phyloP scores from a whole-genome alignment of 768 basidiomycete genomes.

The Psilocybe azurescens region DNA sequence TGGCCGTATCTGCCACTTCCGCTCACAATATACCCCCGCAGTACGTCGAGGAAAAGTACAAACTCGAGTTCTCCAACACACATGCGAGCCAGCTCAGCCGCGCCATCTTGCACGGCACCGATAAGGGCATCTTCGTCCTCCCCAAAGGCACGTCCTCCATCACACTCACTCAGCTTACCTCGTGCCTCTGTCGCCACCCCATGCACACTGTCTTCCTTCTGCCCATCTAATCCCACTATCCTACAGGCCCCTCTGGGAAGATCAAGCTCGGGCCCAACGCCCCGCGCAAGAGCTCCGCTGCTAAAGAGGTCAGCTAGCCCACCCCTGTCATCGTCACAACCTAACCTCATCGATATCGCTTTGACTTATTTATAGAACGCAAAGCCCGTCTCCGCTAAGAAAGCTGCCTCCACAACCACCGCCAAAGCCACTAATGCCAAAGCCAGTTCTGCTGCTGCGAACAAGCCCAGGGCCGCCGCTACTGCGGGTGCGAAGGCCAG shows the following conservation, averaged over 20 bases:
- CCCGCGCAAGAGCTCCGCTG: conserved; percentile 48
- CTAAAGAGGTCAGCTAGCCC: conserved; percentile 48
- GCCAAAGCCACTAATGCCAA: conserved; percentile 33
- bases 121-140: conserved; percentile 53
- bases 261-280: conserved; percentile 73
- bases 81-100: conserved; percentile 77
- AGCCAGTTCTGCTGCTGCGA: conserved; percentile 31
- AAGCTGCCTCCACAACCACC: conserved; percentile 30
- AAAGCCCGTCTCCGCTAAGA: conserved; percentile 40
- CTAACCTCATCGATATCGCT: background rate
- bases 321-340: conserved; percentile 11
- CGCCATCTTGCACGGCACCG: conserved; percentile 68
- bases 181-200: background rate
- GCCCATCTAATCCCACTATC: background rate
- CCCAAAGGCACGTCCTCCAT: conserved; percentile 46
- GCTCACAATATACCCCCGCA: conserved; percentile 30
- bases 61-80: conserved; percentile 74
- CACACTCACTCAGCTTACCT: no score
- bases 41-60: conserved; percentile 87
- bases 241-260: conserved; percentile 43
- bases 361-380: conserved; percentile 37
- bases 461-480: conserved; percentile 7
- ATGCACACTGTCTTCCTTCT: background rate
- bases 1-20: conserved; percentile 16
- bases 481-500: background rate